A percentile compares a stretch with the other conserved stretches of the same genome.
Evolutionary conservation across 2,329 filamentous ascomycete species (phyloP).

Genomic region (Helotiales sp.): DNA sequence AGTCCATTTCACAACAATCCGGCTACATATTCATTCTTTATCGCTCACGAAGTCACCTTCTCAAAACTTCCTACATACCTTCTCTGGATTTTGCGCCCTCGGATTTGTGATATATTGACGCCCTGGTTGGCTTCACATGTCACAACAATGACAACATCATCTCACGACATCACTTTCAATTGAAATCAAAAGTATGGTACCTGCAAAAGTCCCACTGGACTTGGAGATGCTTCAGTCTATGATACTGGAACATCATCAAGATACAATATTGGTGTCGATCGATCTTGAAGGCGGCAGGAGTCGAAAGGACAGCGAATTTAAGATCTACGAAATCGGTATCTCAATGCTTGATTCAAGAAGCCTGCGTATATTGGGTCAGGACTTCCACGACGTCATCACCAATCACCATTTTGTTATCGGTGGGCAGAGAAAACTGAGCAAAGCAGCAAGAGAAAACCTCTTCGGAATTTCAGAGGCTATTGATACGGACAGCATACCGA

Average conservation of each 20-base stretch:
- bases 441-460: not conserved
- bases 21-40: not conserved
- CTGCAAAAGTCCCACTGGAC: not conserved
- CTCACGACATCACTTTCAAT: not conserved
- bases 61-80: too few species aligned
- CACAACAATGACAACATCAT: not conserved
- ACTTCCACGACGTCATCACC: not conserved
- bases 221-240: not conserved
- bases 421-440: not conserved
- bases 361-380: not conserved
- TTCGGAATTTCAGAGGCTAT: not conserved
- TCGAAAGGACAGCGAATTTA: not conserved
- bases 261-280: not conserved
- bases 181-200: not conserved
- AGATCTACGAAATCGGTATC: not conserved
- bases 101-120: not conserved
- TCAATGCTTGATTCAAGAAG: not conserved
- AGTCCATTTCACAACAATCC: not conserved
- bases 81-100: not conserved
- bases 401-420: not conserved
- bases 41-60: too few species aligned
- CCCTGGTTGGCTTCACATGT: too few species aligned
- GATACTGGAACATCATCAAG: not conserved
- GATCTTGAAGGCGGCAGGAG: not conserved
- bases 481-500: not conserved